These are phyloP conservation scores for Hypoxylon perforatum DNA, from an alignment of 495 filamentous ascomycete genomes.

Conservation along the genomic window DNA sequence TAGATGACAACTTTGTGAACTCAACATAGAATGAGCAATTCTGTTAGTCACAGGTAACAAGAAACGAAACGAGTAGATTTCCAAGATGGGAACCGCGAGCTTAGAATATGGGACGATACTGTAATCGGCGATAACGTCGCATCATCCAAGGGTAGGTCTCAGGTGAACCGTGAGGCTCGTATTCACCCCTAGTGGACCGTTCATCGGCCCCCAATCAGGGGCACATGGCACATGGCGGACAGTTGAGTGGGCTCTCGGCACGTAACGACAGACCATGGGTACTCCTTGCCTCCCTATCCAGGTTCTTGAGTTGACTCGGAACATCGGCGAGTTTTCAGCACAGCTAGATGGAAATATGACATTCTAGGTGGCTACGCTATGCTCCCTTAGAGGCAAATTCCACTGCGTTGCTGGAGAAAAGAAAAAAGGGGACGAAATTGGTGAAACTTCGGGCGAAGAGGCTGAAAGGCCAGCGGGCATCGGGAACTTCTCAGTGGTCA, in stretches of 20 bases:
- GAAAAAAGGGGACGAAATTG: constrained; percentile 2
- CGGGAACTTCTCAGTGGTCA: constrained; percentile 16
- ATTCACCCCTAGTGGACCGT: constrained; percentile 31
- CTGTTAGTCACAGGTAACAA: constrained; percentile 7
- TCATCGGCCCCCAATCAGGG: constrained; percentile 17
- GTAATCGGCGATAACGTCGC: constrained; percentile 29
- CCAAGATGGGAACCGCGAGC: constrained; percentile 18
- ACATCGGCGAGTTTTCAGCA: constrained; percentile 6
- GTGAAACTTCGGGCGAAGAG: constrained; percentile 17
- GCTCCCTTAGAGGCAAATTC: no score
- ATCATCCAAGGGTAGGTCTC: constrained; percentile 45
- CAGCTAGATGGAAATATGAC: constrained; percentile 1
- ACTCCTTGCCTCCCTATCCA: constrained; percentile 13
- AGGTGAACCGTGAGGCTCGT: constrained; percentile 43
- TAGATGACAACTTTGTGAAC: background rate
- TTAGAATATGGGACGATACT: constrained; percentile 29
- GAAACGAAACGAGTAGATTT: constrained; percentile 22
- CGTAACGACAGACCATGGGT: constrained; percentile 18
- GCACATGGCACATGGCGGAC: constrained; percentile 11
- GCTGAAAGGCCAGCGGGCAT: constrained; percentile 13
- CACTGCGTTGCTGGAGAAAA: background rate
- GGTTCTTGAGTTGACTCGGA: background rate
- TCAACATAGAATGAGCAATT: background rate
- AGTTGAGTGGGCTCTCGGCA: constrained; percentile 31
- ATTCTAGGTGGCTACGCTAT: constrained; percentile 1